A percentile compares a stretch with the other conserved stretches of the same genome.
Conservation (phyloP, 352 stramenopile species). For the Pythium rishiriense region DNA sequence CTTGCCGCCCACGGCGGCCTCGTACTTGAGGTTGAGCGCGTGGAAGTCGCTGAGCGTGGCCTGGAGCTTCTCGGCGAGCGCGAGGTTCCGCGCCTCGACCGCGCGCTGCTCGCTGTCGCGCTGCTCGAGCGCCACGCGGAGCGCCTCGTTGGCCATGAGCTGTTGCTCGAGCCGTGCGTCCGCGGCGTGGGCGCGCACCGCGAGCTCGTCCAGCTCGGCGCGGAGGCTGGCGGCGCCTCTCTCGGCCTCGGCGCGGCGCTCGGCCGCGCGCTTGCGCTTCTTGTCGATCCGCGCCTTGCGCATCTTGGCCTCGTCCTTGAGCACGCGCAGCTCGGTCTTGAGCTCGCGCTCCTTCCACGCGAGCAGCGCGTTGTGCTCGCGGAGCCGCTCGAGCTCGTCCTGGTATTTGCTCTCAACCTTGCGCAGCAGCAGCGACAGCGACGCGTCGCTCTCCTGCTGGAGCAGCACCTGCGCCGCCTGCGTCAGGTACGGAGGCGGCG, state of each 20-base stretch:
- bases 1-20: slow-evolving; percentile 47
- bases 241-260: slow-evolving; percentile 66
- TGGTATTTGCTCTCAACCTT: slow-evolving; percentile 80
- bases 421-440: slow-evolving; percentile 70
- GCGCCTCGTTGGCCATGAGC: slow-evolving; percentile 27
- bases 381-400: slow-evolving; percentile 74
- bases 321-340: slow-evolving; percentile 59
- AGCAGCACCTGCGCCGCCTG: slow-evolving; percentile 10
- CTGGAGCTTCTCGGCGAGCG: slow-evolving; percentile 65
- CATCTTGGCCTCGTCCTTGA: slow-evolving; percentile 62
- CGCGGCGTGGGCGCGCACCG: neutral
- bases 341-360: slow-evolving; percentile 73
- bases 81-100: slow-evolving; percentile 48
- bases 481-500: neutral
- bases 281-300: slow-evolving; percentile 71
- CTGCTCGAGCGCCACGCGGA: slow-evolving; percentile 26
- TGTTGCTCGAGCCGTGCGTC: slow-evolving; percentile 24
- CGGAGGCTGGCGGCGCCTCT: slow-evolving; percentile 44
- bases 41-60: slow-evolving; percentile 65
- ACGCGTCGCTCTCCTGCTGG: slow-evolving; percentile 33
- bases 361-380: slow-evolving; percentile 68
- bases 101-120: slow-evolving; percentile 40
- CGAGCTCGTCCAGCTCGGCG: slow-evolving; percentile 31
- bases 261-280: slow-evolving; percentile 64
- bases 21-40: slow-evolving; percentile 61